Conservation (phyloP, 257 asterid species). For the Lycium ferocissimum region DNA sequence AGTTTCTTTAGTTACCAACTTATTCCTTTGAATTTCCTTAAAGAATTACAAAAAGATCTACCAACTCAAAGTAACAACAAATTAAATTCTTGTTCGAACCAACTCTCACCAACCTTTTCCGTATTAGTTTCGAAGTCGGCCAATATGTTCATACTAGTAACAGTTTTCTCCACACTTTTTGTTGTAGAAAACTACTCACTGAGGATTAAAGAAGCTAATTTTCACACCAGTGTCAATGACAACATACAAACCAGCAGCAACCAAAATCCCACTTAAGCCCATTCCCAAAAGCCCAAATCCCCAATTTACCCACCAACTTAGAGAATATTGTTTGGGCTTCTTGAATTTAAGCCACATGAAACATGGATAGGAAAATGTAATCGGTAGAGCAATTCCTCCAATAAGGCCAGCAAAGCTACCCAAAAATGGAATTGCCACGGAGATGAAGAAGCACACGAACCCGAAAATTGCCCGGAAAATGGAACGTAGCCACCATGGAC, state of each 20-base stretch:
- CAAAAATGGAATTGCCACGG: conserved; percentile 86
- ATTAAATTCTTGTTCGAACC: not conserved
- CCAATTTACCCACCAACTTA: conserved; percentile 79
- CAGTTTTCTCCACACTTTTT: not conserved
- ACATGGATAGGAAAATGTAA: conserved; percentile 78
- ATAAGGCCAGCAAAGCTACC: conserved; percentile 77
- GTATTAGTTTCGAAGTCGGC: not conserved
- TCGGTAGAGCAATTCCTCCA: conserved; percentile 80
- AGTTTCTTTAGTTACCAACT: not conserved
- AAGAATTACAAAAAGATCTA: not conserved
- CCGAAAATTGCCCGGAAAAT: conserved; percentile 62
- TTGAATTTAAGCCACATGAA: conserved; percentile 90
- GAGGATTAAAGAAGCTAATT: conserved; percentile 62
- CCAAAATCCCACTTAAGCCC: conserved; percentile 57
- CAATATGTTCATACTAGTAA: not conserved
- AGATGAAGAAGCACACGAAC: conserved; percentile 63
- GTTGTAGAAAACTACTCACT: conserved; percentile 11
- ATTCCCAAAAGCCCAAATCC: conserved; percentile 66
- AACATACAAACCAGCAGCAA: conserved; percentile 71
- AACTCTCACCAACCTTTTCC: not conserved
- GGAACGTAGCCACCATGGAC: conserved; percentile 87
- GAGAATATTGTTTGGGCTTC: conserved; percentile 62
- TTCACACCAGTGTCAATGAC: conserved; percentile 69
- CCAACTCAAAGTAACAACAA: conserved; percentile 3
- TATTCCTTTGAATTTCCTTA: not conserved